Conservation (phyloP, 441 rosid genomes). For the Erysimum cheiri region DNA sequence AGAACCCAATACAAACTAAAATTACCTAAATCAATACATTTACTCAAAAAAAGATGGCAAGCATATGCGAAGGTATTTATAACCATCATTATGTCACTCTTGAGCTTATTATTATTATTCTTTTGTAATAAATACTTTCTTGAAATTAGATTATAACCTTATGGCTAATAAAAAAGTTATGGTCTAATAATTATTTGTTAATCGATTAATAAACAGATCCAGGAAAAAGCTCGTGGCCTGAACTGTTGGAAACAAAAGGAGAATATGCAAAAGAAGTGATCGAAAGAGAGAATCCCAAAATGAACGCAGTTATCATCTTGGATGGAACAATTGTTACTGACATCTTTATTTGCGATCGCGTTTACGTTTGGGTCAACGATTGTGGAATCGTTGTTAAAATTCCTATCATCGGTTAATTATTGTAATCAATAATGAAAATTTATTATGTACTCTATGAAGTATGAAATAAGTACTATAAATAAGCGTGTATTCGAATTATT, state of each 20-base stretch:
- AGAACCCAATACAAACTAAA: neutral
- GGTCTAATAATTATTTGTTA: neutral
- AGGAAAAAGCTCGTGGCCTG: conserved; percentile 44
- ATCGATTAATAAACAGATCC: conserved; percentile 29
- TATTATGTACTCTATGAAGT: neutral
- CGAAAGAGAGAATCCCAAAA: conserved; percentile 40
- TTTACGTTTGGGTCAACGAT: conserved; percentile 33
- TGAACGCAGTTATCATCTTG: conserved; percentile 27
- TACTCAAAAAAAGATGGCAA: conserved; percentile 24
- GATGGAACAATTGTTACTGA: neutral
- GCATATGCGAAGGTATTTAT: conserved; percentile 31
- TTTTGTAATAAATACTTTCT: too few species aligned
- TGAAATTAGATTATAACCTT: too few species aligned
- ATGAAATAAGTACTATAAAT: neutral
- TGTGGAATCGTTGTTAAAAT: conserved; percentile 24
- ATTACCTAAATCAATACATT: neutral
- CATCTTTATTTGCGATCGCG: conserved; percentile 28
- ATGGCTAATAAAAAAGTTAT: neutral
- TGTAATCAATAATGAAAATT: neutral
- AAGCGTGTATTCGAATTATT: neutral
- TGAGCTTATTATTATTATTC: neutral
- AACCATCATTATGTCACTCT: neutral
- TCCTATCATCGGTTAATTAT: conserved; percentile 29
- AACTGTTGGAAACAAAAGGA: conserved; percentile 28
- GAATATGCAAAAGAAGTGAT: conserved; percentile 38